These are phyloP conservation scores for Saposhnikovia divaricata DNA, from an alignment of 129 eudicot species.

Conservation along the genomic window DNA sequence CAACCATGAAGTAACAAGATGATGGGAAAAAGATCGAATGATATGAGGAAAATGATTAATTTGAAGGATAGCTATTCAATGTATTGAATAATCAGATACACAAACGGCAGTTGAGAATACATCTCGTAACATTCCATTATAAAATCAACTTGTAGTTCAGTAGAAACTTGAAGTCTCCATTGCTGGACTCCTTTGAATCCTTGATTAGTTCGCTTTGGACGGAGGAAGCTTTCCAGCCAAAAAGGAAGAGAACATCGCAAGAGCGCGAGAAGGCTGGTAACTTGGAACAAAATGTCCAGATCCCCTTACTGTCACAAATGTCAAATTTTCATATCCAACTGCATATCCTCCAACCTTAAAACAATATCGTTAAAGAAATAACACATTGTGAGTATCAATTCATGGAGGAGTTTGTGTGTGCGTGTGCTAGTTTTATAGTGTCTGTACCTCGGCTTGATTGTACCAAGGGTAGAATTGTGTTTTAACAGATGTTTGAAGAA, in stretches of 20 bases:
- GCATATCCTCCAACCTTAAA: conserved; percentile 52
- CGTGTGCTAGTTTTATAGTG: background rate
- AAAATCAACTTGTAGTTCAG: no score
- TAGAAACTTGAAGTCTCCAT: no score
- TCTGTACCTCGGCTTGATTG: conserved; percentile 38
- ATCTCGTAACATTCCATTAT: no score
- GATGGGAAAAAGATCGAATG: no score
- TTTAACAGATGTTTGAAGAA: conserved; percentile 31
- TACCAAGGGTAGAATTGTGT: conserved; percentile 56
- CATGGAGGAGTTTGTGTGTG: background rate
- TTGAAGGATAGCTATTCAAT: no score
- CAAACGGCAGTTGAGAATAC: no score
- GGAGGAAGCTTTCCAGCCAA: conserved; percentile 46
- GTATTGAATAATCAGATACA: no score
- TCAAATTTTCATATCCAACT: conserved; percentile 42
- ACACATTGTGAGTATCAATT: background rate
- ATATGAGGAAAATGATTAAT: no score
- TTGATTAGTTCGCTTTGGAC: background rate
- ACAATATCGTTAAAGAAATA: background rate
- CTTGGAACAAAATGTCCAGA: conserved; percentile 65
- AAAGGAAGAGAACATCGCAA: conserved; percentile 42
- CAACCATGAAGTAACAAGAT: no score
- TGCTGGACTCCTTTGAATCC: no score
- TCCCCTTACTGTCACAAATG: conserved; percentile 20
- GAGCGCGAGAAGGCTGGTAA: conserved; percentile 50